A percentile compares a stretch with the other conserved stretches of the same genome.
These are phyloP conservation scores for Drosera spatulata DNA, from an alignment of 179 eudicot genomes.

Conservation along the genomic window DNA sequence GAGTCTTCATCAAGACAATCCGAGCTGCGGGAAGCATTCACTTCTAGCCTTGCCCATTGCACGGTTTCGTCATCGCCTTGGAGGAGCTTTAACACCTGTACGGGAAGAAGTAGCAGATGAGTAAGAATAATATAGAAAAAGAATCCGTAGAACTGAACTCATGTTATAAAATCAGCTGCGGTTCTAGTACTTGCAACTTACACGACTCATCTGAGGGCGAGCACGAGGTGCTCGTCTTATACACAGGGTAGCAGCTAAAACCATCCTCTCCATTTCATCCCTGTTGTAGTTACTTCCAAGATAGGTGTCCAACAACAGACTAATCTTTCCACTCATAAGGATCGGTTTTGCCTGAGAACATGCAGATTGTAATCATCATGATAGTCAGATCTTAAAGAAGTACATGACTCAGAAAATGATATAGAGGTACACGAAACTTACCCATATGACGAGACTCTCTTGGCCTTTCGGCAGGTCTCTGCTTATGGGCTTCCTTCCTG, in stretches of 20 bases:
- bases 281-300: constrained; percentile 33
- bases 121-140: background rate
- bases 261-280: constrained; percentile 75
- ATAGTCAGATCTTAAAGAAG: background rate
- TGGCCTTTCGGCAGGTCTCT: constrained; percentile 42
- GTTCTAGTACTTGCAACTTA: constrained; percentile 21
- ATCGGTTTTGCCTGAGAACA: constrained; percentile 69
- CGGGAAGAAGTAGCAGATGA: constrained; percentile 5
- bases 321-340: constrained; percentile 46
- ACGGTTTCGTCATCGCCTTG: constrained; percentile 8
- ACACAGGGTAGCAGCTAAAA: constrained; percentile 85
- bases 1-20: constrained; percentile 46
- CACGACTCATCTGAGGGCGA: constrained; percentile 68
- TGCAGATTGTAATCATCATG: constrained; percentile 5
- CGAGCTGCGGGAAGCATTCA: constrained; percentile 30
- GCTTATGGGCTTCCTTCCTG: constrained; percentile 60
- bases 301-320: constrained; percentile 56
- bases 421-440: constrained; percentile 11
- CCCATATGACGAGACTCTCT: constrained; percentile 68
- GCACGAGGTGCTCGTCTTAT: constrained; percentile 66
- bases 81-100: constrained; percentile 56
- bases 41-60: constrained; percentile 69
- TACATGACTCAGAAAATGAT: background rate
- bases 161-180: background rate
- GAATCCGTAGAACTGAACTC: background rate